These are phyloP conservation scores for Adiantum capillusveneris DNA, from an alignment of 75 land plant genomes.

Conservation along the genomic window DNA sequence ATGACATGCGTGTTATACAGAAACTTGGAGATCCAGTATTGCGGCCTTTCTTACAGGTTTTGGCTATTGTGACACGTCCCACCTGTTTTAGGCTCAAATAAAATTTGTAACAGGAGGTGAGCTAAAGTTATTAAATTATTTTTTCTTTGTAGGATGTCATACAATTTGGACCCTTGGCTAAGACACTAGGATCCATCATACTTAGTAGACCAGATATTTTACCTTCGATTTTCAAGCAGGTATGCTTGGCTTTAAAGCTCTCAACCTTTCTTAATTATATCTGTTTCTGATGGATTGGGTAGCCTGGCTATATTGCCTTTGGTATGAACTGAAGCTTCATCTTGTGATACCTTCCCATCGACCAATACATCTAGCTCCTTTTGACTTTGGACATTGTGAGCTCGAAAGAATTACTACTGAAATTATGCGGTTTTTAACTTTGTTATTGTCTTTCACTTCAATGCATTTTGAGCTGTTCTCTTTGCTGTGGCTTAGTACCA, in stretches of 20 bases:
- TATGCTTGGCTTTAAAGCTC: constrained; percentile 11
- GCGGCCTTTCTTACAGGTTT: constrained; percentile 91
- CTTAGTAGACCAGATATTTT: constrained; percentile 55
- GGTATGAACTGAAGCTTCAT: too few relatives aligned
- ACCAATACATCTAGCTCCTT: not conserved
- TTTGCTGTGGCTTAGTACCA: too few relatives aligned
- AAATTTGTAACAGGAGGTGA: not conserved
- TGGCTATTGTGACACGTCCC: not conserved
- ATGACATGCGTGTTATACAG: constrained; percentile 26
- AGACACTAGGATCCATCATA: constrained; percentile 68
- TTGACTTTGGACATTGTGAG: not conserved
- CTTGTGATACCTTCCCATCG: too few relatives aligned
- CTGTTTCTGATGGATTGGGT: not conserved
- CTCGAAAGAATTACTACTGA: not conserved
- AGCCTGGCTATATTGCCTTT: not conserved
- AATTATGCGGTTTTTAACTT: too few relatives aligned
- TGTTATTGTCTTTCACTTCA: too few relatives aligned
- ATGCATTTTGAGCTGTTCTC: too few relatives aligned
- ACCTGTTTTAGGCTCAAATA: too few relatives aligned
- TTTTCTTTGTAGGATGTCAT: constrained; percentile 73
- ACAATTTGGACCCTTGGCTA: constrained; percentile 78
- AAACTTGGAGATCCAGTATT: constrained; percentile 83
- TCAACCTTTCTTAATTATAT: too few relatives aligned
- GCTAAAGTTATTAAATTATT: not conserved
- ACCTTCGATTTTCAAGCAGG: constrained; percentile 85